phyloP scores from a whole-genome alignment of 2,329 filamentous ascomycete species.

The Aspergillus sp. region DNA sequence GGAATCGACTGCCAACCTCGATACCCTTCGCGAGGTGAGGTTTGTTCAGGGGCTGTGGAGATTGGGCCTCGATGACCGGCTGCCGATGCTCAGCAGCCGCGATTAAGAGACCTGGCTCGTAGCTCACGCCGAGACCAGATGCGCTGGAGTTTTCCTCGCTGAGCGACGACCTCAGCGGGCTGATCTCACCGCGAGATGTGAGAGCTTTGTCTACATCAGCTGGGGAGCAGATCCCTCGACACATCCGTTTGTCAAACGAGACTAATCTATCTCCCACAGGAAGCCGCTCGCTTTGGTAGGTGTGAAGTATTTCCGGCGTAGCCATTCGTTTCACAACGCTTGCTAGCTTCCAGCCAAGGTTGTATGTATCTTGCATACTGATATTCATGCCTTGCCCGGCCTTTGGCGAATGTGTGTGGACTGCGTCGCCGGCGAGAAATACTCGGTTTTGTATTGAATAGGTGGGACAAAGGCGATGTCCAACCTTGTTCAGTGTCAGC shows the following conservation, averaged over 20 bases:
- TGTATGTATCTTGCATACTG: slow-evolving; percentile 56
- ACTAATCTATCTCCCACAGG: background rate
- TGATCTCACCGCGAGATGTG: background rate
- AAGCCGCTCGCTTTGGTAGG: background rate
- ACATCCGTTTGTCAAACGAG: background rate
- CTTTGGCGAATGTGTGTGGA: slow-evolving; percentile 62
- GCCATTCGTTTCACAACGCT: background rate
- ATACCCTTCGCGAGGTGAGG: background rate
- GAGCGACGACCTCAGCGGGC: background rate
- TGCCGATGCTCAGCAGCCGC: too few relatives aligned
- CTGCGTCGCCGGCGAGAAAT: background rate
- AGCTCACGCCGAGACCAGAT: background rate
- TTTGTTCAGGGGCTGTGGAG: too few relatives aligned
- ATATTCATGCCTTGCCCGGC: slow-evolving; percentile 58
- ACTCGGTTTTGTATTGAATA: background rate
- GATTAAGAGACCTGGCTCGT: background rate
- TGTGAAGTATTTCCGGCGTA: background rate
- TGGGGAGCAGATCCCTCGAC: background rate
- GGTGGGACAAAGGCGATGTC: background rate
- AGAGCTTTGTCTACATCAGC: background rate
- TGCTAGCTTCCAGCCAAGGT: slow-evolving; percentile 55
- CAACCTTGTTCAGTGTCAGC: background rate
- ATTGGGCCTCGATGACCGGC: too few relatives aligned
- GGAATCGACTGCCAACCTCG: background rate
- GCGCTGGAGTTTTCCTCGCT: background rate